Conservation (phyloP, 768 basidiomycete genomes). For the Boletus tomentosulus region DNA sequence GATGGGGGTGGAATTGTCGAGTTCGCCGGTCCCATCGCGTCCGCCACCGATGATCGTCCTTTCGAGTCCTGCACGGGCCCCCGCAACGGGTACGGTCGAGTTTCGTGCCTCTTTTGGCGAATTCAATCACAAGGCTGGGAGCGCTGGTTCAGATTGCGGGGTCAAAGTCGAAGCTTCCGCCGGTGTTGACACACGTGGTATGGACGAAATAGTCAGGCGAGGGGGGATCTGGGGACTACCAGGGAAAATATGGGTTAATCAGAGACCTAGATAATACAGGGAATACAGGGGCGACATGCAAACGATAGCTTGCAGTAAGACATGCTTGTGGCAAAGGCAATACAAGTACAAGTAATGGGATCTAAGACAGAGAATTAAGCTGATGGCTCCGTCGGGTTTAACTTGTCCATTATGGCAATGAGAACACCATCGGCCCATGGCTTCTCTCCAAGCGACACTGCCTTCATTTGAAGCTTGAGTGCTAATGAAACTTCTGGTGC, state of each 20-base stretch:
- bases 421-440: constrained; percentile 24
- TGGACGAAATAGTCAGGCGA: constrained; percentile 70
- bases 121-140: constrained; percentile 8
- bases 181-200: constrained; percentile 47
- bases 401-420: constrained; percentile 22
- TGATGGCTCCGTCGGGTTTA: constrained; percentile 10
- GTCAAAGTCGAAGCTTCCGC: constrained; percentile 25
- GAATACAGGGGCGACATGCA: neutral
- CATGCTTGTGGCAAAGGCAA: neutral
- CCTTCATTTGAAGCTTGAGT: constrained; percentile 22
- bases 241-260: constrained; percentile 53
- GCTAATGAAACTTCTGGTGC: constrained; percentile 18
- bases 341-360: neutral
- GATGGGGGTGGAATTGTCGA: constrained; percentile 29
- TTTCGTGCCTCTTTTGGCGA: constrained; percentile 63
- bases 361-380: neutral
- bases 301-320: neutral
- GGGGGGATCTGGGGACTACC: constrained; percentile 68
- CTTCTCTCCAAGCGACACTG: constrained; percentile 22
- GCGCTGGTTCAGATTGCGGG: constrained; percentile 17
- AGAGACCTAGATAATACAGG: constrained; percentile 12
- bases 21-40: constrained; percentile 32
- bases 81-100: constrained; percentile 62
- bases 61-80: constrained; percentile 61
- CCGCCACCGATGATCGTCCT: constrained; percentile 56